Evolutionary conservation across 208 protist species (phyloP).

Genomic region (Trichomonas gallinae): DNA sequence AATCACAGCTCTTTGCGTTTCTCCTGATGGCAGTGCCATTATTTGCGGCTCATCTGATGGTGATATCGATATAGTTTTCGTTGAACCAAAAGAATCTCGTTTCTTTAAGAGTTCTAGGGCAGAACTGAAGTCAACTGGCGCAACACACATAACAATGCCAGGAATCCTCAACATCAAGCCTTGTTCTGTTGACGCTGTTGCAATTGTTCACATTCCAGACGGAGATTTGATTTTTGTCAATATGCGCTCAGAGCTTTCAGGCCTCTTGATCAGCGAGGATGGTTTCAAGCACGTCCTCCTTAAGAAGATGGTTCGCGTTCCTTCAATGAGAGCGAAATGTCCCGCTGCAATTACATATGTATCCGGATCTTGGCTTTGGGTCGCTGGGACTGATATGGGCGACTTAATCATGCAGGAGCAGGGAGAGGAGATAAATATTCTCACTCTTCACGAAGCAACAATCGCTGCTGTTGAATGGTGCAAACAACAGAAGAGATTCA

Average conservation of each 20-base stretch:
- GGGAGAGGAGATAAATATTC: neutral
- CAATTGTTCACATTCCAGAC: neutral
- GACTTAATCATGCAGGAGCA: neutral
- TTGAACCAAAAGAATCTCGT: neutral
- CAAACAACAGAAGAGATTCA: neutral
- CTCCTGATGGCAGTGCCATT: neutral
- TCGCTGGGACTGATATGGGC: neutral
- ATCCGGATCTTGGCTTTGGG: neutral
- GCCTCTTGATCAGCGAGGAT: neutral
- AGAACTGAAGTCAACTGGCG: neutral
- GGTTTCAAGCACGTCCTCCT: neutral
- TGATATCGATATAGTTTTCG: neutral
- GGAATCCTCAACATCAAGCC: neutral
- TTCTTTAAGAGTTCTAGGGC: neutral
- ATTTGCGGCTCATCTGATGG: conserved; percentile 8
- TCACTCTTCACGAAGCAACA: neutral
- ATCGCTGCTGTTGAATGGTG: neutral
- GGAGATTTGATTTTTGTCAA: neutral
- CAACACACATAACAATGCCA: neutral
- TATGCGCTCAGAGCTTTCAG: neutral
- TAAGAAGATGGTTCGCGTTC: neutral
- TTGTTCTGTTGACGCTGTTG: neutral
- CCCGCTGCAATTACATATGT: neutral
- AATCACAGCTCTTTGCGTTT: neutral
- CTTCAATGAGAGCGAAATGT: neutral